These are phyloP conservation scores for Boletus sp. DNA, from an alignment of 768 basidiomycete species.

Conservation along the genomic window DNA sequence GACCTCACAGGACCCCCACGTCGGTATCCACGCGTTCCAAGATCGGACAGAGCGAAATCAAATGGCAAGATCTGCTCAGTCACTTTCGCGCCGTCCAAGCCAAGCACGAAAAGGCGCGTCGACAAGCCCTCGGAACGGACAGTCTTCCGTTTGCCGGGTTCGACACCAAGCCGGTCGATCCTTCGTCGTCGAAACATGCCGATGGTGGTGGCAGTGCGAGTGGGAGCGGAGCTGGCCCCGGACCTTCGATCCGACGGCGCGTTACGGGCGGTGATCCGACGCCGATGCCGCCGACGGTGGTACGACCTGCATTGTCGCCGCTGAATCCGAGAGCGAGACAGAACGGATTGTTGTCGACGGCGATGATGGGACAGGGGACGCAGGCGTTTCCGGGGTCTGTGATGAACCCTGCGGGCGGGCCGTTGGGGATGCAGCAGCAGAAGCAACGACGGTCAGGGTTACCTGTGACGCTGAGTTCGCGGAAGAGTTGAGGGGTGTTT, in stretches of 20 bases:
- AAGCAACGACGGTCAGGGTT: constrained; percentile 39
- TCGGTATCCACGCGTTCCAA: constrained; percentile 67
- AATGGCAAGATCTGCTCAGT: constrained; percentile 91
- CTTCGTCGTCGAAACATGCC: constrained; percentile 7
- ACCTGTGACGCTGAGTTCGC: constrained; percentile 40
- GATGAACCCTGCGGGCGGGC: constrained; percentile 9
- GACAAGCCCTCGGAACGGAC: constrained; percentile 72
- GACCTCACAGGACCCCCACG: constrained; percentile 31
- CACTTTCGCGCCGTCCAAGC: constrained; percentile 91
- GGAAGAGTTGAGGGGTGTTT: constrained; percentile 11
- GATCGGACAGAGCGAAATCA: constrained; percentile 83
- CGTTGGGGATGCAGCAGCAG: constrained; percentile 34
- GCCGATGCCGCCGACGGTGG: constrained; percentile 24
- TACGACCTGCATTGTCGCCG: constrained; percentile 57
- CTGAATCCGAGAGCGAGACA: constrained; percentile 69
- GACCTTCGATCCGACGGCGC: constrained; percentile 57
- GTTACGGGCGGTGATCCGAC: constrained; percentile 52
- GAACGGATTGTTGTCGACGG: constrained; percentile 40
- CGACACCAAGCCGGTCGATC: constrained; percentile 35
- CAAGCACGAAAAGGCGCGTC: constrained; percentile 88
- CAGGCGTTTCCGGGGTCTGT: constrained; percentile 27
- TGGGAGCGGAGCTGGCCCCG: constrained; percentile 31
- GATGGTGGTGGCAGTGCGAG: background rate
- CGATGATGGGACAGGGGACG: constrained; percentile 37
- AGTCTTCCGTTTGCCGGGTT: constrained; percentile 45